Evolutionary conservation across 179 eudicot species (phyloP).

Genomic region (Silene coronaria): DNA sequence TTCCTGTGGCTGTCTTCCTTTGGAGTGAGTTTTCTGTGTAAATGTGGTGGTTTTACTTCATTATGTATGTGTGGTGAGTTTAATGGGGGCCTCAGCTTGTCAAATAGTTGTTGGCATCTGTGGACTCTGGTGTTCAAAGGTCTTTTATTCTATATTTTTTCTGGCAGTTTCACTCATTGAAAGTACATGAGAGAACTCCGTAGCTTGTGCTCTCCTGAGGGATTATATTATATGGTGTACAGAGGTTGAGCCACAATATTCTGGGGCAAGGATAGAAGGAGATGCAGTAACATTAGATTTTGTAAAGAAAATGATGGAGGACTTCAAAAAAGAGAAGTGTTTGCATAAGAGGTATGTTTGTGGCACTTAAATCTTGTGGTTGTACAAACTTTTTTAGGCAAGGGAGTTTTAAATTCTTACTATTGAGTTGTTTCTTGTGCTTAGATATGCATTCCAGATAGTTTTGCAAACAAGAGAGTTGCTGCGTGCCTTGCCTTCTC

Average conservation of each 20-base stretch:
- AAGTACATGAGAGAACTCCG: neutral
- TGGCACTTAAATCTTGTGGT: neutral
- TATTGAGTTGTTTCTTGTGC: constrained; percentile 16
- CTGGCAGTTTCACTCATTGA: neutral
- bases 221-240: neutral
- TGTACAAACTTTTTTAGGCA: neutral
- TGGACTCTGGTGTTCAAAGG: neutral
- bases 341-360: constrained; percentile 70
- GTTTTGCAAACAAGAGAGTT: constrained; percentile 87
- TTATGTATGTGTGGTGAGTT: neutral
- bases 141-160: neutral
- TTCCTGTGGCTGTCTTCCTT: neutral
- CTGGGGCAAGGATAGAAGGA: constrained; percentile 96
- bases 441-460: constrained; percentile 91
- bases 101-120: neutral
- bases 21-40: neutral
- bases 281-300: constrained; percentile 80
- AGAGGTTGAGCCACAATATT: constrained; percentile 92
- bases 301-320: constrained; percentile 91
- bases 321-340: constrained; percentile 76
- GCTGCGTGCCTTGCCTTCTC: constrained; percentile 86
- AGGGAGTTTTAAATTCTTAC: neutral
- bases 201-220: neutral
- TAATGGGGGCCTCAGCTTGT: neutral
- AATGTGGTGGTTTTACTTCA: neutral